Evolutionary conservation across 352 stramenopile species (phyloP), one percentile per base, ranked within the genome.

Genomic region (Globisporangium megalacanthum): DNA sequence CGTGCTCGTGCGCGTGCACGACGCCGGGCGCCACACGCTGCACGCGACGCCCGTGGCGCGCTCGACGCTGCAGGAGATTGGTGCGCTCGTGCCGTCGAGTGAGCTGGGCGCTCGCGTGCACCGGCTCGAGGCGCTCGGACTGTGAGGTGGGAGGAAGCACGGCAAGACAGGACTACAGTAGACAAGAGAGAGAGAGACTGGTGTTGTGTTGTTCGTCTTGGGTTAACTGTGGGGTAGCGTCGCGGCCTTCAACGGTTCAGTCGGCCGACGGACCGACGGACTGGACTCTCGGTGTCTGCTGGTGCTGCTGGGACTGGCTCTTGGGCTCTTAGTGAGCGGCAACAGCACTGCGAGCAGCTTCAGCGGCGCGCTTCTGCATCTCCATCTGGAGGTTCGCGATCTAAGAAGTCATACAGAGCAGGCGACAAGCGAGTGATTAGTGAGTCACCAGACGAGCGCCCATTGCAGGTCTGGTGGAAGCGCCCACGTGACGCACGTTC

Each of bases 341-440:
- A 8, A 85, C 71, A 25, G 79, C 85, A 51, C 76, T 75, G 33
- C 77, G 71, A 29, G 85, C 83, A 15, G 84, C 85, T 60, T 94
- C 86, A 25, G 82, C 79, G 6, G 86, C 86, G 31, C 79, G 76
- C 67, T 89, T 89, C 67, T 94, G 86, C 86, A 96, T 94, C 56
- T 92, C 81, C 84, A 92, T 84, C 68, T 96, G 84, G 69, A 92
- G 77, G 58, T 75, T 75, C 48, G 93, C 84, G 69, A 98, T 97
- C 83, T 92, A 68, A 52, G 42, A 65, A 31, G 1, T 55, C 17
- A 52, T 11, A 31, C n/a, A 47, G 35, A 25, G 29, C 22, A 9
- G 11, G 41, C 10, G 19, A 35, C 45, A 50, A 14, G 48, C 15
- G 9, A 14, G 47, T 37, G 22, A 14, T 44, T 52, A 61, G 36